A percentile compares a stretch with the other conserved stretches of the same genome.
phyloP scores from a whole-genome alignment of 306 rosid genomes.

The Dryas alaskensis region DNA sequence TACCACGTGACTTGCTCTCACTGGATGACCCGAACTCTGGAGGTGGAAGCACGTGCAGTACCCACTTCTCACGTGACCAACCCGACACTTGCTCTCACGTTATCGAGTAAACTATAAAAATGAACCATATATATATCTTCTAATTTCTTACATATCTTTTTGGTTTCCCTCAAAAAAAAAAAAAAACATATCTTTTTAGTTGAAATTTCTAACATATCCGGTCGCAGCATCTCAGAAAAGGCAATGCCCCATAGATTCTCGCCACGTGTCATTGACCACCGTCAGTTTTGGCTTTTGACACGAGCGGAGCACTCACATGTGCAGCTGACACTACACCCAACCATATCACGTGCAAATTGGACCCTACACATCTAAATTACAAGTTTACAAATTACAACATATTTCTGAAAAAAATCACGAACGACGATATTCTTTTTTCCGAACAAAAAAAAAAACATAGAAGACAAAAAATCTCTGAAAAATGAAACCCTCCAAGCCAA shows the following conservation, averaged over 20 bases:
- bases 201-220: constrained; percentile 9
- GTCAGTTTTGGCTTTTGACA: constrained; percentile 54
- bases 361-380: constrained; percentile 30
- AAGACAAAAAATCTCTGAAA: background rate
- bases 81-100: constrained; percentile 60
- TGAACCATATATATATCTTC: background rate
- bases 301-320: constrained; percentile 63
- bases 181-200: too few relatives aligned
- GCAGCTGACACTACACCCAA: constrained; percentile 47
- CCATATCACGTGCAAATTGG: constrained; percentile 52
- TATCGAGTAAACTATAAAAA: background rate
- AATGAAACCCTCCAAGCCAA: constrained; percentile 36
- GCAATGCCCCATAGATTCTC: constrained; percentile 16
- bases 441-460: background rate
- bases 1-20: background rate
- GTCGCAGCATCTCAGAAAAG: constrained; percentile 30
- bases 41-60: constrained; percentile 12
- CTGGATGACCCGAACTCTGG: too few relatives aligned
- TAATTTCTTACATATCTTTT: background rate
- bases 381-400: too few relatives aligned
- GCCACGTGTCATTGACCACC: constrained; percentile 74
- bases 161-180: too few relatives aligned
- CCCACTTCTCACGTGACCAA: constrained; percentile 46
- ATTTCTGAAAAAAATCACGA: too few relatives aligned
- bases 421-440: too few relatives aligned